These are phyloP conservation scores for Dorcoceras hygrometricum DNA, from an alignment of 257 asterid genomes.

Conservation along the genomic window DNA sequence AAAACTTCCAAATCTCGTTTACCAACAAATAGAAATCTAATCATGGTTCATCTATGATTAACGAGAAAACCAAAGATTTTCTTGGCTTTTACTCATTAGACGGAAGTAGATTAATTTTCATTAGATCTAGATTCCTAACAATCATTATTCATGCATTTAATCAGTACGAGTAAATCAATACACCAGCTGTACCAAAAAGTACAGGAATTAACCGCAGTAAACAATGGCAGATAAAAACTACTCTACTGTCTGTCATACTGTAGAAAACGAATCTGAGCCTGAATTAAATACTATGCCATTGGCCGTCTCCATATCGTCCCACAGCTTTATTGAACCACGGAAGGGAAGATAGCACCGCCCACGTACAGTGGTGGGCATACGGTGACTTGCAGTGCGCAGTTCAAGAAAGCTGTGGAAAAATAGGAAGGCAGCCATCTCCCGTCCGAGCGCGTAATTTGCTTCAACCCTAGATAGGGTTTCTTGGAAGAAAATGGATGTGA, in stretches of 20 bases:
- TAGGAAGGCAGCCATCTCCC: slow-evolving; percentile 58
- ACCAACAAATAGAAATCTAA: neutral
- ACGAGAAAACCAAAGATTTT: neutral
- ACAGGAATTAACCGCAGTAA: slow-evolving; percentile 13
- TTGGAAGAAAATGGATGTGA: neutral
- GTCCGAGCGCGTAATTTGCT: slow-evolving; percentile 10
- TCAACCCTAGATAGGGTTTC: slow-evolving; percentile 57
- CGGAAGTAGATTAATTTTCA: neutral
- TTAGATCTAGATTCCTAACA: slow-evolving; percentile 23
- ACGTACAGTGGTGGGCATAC: slow-evolving; percentile 19
- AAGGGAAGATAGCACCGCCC: slow-evolving; percentile 5
- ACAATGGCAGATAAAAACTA: neutral
- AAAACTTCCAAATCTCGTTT: too few relatives aligned
- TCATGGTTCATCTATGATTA: neutral
- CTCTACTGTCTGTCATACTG: too few relatives aligned
- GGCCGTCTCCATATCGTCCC: slow-evolving; percentile 67
- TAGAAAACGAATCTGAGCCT: slow-evolving; percentile 7
- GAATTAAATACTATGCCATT: slow-evolving; percentile 12
- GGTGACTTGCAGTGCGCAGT: slow-evolving; percentile 50
- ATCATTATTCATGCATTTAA: neutral
- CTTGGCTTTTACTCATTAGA: too few relatives aligned
- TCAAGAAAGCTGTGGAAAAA: slow-evolving; percentile 99
- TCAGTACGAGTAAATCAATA: neutral
- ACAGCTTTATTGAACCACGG: slow-evolving; percentile 89
- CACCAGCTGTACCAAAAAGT: neutral